Conservation (phyloP, 1,139 yeast species). For the Suhomyces kunorum region DNA sequence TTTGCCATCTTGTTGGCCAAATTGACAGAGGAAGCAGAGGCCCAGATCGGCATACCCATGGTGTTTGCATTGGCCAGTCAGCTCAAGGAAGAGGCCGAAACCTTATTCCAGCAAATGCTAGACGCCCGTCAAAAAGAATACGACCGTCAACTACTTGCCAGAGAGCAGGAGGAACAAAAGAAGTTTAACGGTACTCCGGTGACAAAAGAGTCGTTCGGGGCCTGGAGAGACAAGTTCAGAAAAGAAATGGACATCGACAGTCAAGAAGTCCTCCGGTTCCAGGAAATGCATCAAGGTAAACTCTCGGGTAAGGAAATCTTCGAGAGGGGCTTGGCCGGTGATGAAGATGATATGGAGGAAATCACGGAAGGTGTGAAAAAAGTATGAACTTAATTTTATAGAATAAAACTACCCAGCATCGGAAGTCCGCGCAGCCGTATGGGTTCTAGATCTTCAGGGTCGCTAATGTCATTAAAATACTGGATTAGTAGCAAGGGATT, state of each 20-base stretch:
- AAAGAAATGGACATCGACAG: slow-evolving; percentile 56
- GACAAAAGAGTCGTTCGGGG: slow-evolving; percentile 65
- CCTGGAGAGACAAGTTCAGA: slow-evolving; percentile 72
- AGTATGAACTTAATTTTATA: slow-evolving; percentile 12
- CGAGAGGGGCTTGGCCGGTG: slow-evolving; percentile 77
- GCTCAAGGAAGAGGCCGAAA: slow-evolving; percentile 79
- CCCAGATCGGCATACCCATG: slow-evolving; percentile 84
- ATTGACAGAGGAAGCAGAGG: slow-evolving; percentile 64
- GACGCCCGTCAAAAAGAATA: slow-evolving; percentile 55
- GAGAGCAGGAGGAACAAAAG: slow-evolving; percentile 68
- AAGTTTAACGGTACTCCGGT: slow-evolving; percentile 82
- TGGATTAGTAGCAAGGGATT: neutral
- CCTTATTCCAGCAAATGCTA: slow-evolving; percentile 57
- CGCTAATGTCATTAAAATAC: slow-evolving; percentile 1
- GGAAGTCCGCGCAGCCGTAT: slow-evolving; percentile 4
- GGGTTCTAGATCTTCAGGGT: slow-evolving; percentile 1
- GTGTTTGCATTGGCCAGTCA: slow-evolving; percentile 75
- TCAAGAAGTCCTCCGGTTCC: slow-evolving; percentile 52
- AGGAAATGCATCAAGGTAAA: slow-evolving; percentile 68
- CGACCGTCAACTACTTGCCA: slow-evolving; percentile 57
- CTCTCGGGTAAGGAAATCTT: slow-evolving; percentile 87
- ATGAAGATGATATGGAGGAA: slow-evolving; percentile 19
- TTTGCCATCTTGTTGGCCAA: slow-evolving; percentile 39
- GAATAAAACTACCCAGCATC: neutral
- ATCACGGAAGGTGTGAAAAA: slow-evolving; percentile 23